Conservation (phyloP, 1,284 basidiomycete genomes). For the Ceratobasidium sp. region DNA sequence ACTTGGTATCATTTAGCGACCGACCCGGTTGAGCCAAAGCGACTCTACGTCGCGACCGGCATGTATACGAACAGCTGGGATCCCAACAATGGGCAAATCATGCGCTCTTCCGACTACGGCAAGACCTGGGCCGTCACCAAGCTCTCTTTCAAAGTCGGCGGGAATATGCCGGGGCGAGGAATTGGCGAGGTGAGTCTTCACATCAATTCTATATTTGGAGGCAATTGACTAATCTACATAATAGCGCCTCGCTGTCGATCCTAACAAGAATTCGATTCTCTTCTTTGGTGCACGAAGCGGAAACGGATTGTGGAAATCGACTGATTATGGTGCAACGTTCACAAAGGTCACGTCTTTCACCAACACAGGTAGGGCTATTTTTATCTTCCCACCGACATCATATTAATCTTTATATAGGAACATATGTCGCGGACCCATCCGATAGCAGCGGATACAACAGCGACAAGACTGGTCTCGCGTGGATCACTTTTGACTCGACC, state of each 20-base stretch:
- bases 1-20: neutral
- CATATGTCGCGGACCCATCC: slow-evolving; percentile 65
- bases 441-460: slow-evolving; percentile 54
- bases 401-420: slow-evolving; percentile 56
- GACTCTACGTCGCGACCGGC: slow-evolving; percentile 57
- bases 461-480: slow-evolving; percentile 58
- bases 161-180: slow-evolving; percentile 76
- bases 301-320: slow-evolving; percentile 67
- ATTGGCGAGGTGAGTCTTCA: slow-evolving; percentile 54
- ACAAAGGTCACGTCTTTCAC: slow-evolving; percentile 51
- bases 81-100: slow-evolving; percentile 70
- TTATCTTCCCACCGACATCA: neutral
- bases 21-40: slow-evolving; percentile 36
- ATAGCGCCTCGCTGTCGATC: slow-evolving; percentile 70
- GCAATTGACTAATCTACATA: neutral
- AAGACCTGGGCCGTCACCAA: slow-evolving; percentile 63
- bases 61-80: slow-evolving; percentile 76
- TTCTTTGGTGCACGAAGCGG: slow-evolving; percentile 72
- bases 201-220: neutral
- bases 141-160: slow-evolving; percentile 67
- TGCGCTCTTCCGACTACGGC: slow-evolving; percentile 68
- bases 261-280: slow-evolving; percentile 67
- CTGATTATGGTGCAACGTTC: slow-evolving; percentile 52
- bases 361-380: slow-evolving; percentile 55
- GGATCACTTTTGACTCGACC: slow-evolving; percentile 67